Evolutionary conservation across 2,329 filamentous ascomycete genomes (phyloP).

Genomic region (Colletotrichum sp.): DNA sequence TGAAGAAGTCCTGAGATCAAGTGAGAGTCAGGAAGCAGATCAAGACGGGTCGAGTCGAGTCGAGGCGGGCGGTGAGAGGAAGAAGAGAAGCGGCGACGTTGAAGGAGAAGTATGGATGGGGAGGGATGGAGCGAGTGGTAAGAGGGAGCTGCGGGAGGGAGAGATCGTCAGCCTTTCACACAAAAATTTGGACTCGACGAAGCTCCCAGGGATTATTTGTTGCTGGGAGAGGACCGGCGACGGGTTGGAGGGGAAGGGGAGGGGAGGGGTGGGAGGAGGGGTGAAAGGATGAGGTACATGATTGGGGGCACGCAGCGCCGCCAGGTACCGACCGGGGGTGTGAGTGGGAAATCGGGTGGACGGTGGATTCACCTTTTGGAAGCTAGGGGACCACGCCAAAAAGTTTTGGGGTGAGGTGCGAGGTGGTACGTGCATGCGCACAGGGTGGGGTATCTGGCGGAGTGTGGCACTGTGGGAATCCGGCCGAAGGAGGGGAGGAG

Average conservation of each 20-base stretch:
- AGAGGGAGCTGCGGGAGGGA: constrained; percentile 21
- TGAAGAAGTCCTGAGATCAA: constrained; percentile 21
- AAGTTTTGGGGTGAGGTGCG: constrained; percentile 21
- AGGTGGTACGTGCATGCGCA: constrained; percentile 4
- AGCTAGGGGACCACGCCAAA: constrained; percentile 23
- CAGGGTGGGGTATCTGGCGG: neutral
- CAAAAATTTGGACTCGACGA: constrained; percentile 25
- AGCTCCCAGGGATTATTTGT: constrained; percentile 23
- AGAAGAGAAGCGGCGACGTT: constrained; percentile 22
- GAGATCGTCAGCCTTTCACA: constrained; percentile 27
- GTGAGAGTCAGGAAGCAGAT: constrained; percentile 15
- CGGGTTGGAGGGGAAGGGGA: neutral
- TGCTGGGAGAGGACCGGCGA: constrained; percentile 17
- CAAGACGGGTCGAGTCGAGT: neutral
- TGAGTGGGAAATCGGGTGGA: neutral
- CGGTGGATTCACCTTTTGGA: constrained; percentile 16
- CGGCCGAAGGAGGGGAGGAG: neutral
- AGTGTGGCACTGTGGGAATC: constrained; percentile 19
- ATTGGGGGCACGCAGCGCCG: constrained; percentile 7
- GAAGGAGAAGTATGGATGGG: constrained; percentile 22
- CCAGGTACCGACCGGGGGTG: constrained; percentile 12
- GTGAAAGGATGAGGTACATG: constrained; percentile 13
- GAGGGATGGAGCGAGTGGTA: constrained; percentile 17
- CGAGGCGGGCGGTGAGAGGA: constrained; percentile 19
- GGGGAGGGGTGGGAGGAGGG: constrained; percentile 8